Conservation (phyloP, 148 eudicot species). For the Amaranthus cruentus region DNA sequence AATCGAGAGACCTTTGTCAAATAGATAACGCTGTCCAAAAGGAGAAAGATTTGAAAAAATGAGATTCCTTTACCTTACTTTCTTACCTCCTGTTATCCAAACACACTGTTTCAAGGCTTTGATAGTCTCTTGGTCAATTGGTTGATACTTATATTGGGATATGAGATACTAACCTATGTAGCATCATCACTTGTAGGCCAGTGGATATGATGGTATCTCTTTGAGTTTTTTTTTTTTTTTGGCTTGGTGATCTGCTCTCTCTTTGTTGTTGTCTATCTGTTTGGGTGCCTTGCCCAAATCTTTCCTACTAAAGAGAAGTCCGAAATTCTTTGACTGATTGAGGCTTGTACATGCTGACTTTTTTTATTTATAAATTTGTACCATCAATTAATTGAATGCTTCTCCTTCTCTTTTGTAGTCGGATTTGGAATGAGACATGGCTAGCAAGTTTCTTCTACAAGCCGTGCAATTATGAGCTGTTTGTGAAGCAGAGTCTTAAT, state of each 20-base stretch:
- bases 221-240: too few relatives aligned
- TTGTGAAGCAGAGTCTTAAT: constrained; percentile 88
- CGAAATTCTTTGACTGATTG: background rate
- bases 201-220: background rate
- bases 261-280: background rate
- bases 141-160: background rate
- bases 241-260: background rate
- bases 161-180: background rate
- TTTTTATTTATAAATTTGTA: background rate
- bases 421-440: constrained; percentile 98
- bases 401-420: constrained; percentile 34
- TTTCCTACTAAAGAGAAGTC: background rate
- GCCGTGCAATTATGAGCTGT: constrained; percentile 91
- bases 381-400: constrained; percentile 14
- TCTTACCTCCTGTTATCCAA: background rate
- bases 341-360: constrained; percentile 5
- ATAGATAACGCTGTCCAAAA: too few relatives aligned
- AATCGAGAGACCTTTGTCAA: too few relatives aligned
- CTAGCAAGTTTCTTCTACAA: constrained; percentile 91
- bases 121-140: background rate
- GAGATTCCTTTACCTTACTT: too few relatives aligned
- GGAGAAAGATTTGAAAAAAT: too few relatives aligned
- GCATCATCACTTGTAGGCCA: background rate
- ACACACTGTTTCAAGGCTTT: background rate
- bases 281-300: background rate